Evolutionary conservation across 2,329 filamentous ascomycete species (phyloP).

Genomic region (Pochonia chlamydosporia): DNA sequence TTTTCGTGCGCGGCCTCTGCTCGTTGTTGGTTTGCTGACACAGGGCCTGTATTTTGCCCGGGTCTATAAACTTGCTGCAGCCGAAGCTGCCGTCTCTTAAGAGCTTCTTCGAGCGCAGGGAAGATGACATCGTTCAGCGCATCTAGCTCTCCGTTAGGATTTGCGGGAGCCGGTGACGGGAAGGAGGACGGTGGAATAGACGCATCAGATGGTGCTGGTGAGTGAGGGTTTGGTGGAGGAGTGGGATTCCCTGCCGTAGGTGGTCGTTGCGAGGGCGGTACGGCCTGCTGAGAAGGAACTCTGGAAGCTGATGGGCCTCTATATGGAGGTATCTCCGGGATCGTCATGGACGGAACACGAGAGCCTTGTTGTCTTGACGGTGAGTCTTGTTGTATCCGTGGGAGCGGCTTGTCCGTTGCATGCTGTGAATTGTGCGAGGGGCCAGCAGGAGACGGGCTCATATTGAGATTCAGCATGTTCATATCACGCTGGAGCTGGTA

Average conservation of each 20-base stretch:
- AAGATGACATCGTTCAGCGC: constrained; percentile 88
- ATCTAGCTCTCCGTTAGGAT: constrained; percentile 66
- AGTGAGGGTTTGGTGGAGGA: constrained; percentile 24
- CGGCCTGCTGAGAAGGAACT: constrained; percentile 23
- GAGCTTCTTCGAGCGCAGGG: constrained; percentile 83
- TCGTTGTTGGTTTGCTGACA: constrained; percentile 61
- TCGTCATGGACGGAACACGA: constrained; percentile 33
- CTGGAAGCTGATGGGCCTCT: constrained; percentile 32
- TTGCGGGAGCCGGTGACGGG: constrained; percentile 50
- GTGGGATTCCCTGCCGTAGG: constrained; percentile 6
- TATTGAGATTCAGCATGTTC: constrained; percentile 45
- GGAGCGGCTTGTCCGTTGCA: constrained; percentile 12
- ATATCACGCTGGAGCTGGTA: constrained; percentile 61
- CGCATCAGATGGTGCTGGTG: constrained; percentile 24
- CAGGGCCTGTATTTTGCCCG: constrained; percentile 29
- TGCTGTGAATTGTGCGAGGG: constrained; percentile 3
- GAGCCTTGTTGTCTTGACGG: constrained; percentile 19
- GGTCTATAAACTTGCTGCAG: constrained; percentile 47
- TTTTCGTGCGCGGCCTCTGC: constrained; percentile 72
- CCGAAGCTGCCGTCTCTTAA: constrained; percentile 68
- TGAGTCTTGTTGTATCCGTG: constrained; percentile 10
- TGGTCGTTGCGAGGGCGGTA: constrained; percentile 14
- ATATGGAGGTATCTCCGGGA: constrained; percentile 53
- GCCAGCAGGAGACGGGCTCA: constrained; percentile 4
- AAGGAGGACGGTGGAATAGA: constrained; percentile 41